Evolutionary conservation across 2,329 filamentous ascomycete genomes (phyloP).

Genomic region (Ophiostoma ips): DNA sequence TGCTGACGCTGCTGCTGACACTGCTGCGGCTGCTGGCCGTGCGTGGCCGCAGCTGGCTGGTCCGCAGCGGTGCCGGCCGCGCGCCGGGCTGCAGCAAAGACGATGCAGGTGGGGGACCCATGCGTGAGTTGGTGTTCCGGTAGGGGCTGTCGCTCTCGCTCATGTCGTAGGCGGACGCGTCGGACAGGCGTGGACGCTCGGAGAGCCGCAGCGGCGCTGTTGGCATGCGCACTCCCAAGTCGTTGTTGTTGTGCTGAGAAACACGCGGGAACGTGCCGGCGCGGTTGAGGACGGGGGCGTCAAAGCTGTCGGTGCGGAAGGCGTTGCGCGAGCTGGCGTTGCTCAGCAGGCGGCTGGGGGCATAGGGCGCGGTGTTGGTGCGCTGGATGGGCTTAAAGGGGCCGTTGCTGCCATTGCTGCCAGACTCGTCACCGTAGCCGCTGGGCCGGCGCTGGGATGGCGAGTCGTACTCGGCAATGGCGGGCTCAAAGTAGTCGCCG

Average conservation of each 20-base stretch:
- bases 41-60: constrained; percentile 30
- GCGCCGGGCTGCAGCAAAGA: too few relatives aligned
- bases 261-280: constrained; percentile 40
- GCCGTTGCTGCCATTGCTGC: constrained; percentile 18
- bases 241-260: constrained; percentile 9
- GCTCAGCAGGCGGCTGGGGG: constrained; percentile 22
- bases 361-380: constrained; percentile 54
- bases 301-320: constrained; percentile 27
- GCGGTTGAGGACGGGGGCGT: constrained; percentile 27
- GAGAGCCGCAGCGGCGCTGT: constrained; percentile 29
- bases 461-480: constrained; percentile 30
- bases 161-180: constrained; percentile 7
- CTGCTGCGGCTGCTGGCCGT: constrained; percentile 20
- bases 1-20: background rate
- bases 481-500: constrained; percentile 30
- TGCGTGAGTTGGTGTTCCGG: constrained; percentile 8
- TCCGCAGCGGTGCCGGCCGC: constrained; percentile 38
- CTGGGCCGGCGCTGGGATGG: constrained; percentile 28
- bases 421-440: constrained; percentile 27
- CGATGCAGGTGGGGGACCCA: constrained; percentile 25
- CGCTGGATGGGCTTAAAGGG: constrained; percentile 38
- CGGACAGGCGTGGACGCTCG: constrained; percentile 22
- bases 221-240: constrained; percentile 25
- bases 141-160: background rate
- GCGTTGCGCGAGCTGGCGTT: background rate